Evolutionary conservation across 2,329 filamentous ascomycete genomes (phyloP).

Genomic region (Aspergillus amoenus): DNA sequence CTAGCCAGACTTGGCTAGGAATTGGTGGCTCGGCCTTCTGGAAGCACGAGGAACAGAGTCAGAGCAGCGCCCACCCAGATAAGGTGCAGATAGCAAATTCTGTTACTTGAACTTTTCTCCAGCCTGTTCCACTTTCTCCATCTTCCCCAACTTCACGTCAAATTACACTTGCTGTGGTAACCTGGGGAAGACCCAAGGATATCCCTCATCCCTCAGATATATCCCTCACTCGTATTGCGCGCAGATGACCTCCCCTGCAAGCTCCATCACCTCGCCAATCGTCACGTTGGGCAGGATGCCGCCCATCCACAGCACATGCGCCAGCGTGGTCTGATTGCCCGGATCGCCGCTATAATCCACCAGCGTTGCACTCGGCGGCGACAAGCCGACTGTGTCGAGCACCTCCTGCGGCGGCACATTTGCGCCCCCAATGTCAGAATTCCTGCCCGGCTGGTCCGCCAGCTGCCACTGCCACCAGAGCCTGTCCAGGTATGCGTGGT

Average conservation of each 20-base stretch:
- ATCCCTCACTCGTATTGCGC: background rate
- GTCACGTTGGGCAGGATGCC: conserved; percentile 5
- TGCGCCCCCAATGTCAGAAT: conserved; percentile 1
- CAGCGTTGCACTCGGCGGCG: background rate
- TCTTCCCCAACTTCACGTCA: background rate
- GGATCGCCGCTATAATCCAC: conserved; percentile 3
- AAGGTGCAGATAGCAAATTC: no score
- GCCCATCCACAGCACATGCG: conserved; percentile 5
- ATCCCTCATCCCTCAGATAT: background rate
- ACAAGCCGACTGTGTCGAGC: background rate
- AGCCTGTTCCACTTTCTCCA: background rate
- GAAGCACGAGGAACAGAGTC: background rate
- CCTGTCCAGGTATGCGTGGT: conserved; percentile 9
- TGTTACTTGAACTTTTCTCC: background rate
- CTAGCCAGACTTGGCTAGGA: background rate
- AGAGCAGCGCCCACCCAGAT: no score
- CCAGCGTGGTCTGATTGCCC: background rate
- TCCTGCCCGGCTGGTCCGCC: background rate
- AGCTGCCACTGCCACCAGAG: conserved; percentile 11
- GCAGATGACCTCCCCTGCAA: conserved; percentile 2
- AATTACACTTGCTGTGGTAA: no score
- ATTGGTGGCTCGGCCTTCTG: background rate
- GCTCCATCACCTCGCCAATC: conserved; percentile 8
- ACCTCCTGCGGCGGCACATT: background rate
- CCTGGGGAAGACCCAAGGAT: background rate